phyloP scores from a whole-genome alignment of 163 green algal species.

The Scenedesmus sp. region DNA sequence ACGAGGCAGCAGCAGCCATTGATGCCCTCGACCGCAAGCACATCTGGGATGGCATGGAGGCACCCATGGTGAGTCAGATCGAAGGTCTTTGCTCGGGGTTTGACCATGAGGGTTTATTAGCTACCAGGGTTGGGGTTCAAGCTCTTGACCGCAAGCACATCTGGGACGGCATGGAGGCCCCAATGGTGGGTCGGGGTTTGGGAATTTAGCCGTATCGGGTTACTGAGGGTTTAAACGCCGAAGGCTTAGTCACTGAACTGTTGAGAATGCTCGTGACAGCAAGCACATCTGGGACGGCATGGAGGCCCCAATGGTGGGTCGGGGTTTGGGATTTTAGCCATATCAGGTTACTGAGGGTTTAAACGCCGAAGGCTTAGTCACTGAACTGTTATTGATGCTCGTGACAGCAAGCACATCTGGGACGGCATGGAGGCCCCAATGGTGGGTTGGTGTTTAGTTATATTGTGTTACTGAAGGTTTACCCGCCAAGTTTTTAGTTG shows the following conservation, averaged over 20 bases:
- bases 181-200: conserved; percentile 59
- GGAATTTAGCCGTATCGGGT: too few species aligned
- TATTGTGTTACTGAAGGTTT: too few species aligned
- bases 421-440: conserved; percentile 68
- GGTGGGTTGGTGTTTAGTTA: conserved; percentile 37
- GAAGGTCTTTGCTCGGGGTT: too few species aligned
- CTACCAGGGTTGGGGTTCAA: conserved; percentile 23
- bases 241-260: too few species aligned
- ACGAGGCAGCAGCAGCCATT: conserved; percentile 66
- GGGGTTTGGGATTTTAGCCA: too few species aligned
- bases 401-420: conserved; percentile 65
- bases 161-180: conserved; percentile 69
- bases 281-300: conserved; percentile 68
- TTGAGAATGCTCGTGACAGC: conserved; percentile 60
- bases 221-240: too few species aligned
- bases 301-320: conserved; percentile 66
- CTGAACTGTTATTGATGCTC: conserved; percentile 44
- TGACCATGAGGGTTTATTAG: too few species aligned
- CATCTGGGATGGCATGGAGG: conserved; percentile 69
- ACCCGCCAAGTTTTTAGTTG: too few species aligned
- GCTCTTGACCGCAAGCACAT: conserved; percentile 62
- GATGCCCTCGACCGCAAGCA: conserved; percentile 63
- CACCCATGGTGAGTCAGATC: conserved; percentile 60
- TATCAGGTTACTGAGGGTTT: too few species aligned
- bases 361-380: too few species aligned